Evolutionary conservation across 768 basidiomycete species (phyloP).

Genomic region (Udeniomyces megalosporus): DNA sequence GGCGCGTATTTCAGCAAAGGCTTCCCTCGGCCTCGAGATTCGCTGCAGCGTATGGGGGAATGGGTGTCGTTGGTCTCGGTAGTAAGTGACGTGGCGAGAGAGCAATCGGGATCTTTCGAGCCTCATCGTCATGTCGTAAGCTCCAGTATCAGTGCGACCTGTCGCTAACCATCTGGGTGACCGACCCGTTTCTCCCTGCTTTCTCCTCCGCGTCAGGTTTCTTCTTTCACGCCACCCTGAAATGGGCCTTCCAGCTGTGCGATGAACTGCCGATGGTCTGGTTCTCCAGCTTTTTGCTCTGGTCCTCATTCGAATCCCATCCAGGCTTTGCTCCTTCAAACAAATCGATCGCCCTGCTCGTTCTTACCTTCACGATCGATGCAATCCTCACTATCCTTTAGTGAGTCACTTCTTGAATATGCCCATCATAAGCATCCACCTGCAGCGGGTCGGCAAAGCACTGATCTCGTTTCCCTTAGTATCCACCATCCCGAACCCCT

Average conservation of each 20-base stretch:
- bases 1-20: background rate
- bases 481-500: background rate
- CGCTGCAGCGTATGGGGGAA: background rate
- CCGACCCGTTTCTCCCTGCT: too few species aligned
- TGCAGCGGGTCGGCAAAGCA: too few species aligned
- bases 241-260: background rate
- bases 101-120: too few species aligned
- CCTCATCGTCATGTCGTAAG: too few species aligned
- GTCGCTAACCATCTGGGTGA: too few species aligned
- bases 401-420: background rate
- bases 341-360: background rate
- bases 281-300: background rate
- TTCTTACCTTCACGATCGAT: background rate
- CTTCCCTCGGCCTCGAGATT: background rate
- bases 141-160: too few species aligned
- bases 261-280: constrained; percentile 5
- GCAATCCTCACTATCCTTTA: background rate
- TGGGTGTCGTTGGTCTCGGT: background rate
- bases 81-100: background rate
- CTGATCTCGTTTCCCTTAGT: background rate
- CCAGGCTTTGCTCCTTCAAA: background rate
- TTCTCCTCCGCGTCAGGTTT: background rate
- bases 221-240: constrained; percentile 2
- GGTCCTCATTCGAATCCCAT: background rate
- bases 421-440: too few species aligned